Evolutionary conservation across 2,329 filamentous ascomycete species (phyloP).

Genomic region (Penicillium hordei): DNA sequence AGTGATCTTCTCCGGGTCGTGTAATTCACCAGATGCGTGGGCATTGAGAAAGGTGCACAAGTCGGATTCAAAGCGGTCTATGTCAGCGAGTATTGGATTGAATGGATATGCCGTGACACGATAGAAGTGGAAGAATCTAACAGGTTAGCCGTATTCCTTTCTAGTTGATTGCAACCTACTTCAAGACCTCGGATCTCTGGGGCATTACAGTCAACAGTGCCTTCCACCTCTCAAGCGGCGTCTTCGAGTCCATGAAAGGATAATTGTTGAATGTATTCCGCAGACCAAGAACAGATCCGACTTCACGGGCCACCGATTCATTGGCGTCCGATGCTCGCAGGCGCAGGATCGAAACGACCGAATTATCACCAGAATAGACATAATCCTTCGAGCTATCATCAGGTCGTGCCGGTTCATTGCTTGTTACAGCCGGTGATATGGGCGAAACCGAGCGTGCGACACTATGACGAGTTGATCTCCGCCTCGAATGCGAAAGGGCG

Average conservation of each 20-base stretch:
- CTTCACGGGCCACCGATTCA: slow-evolving; percentile 29
- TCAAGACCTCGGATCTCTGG: slow-evolving; percentile 27
- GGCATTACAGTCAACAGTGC: slow-evolving; percentile 27
- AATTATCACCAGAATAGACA: slow-evolving; percentile 34
- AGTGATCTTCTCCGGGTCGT: slow-evolving; percentile 18
- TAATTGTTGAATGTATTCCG: slow-evolving; percentile 35
- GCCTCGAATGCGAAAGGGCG: slow-evolving; percentile 5
- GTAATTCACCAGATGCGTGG: slow-evolving; percentile 25
- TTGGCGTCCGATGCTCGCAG: slow-evolving; percentile 28
- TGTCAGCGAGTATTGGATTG: slow-evolving; percentile 33
- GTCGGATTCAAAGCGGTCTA: slow-evolving; percentile 33
- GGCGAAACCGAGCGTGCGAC: background rate
- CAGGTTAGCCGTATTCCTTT: background rate
- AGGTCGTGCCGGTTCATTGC: background rate
- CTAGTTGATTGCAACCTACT: slow-evolving; percentile 16
- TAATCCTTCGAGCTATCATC: slow-evolving; percentile 19
- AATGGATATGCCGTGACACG: slow-evolving; percentile 32
- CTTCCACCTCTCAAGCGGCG: slow-evolving; percentile 28
- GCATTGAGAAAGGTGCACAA: slow-evolving; percentile 32
- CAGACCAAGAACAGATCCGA: slow-evolving; percentile 32
- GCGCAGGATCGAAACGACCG: slow-evolving; percentile 32
- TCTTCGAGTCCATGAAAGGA: slow-evolving; percentile 32
- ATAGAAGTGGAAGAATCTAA: slow-evolving; percentile 36
- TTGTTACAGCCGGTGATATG: background rate
- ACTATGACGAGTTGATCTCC: background rate